A percentile compares a stretch with the other conserved stretches of the same genome.
These are phyloP conservation scores for Dysphania ambrosioides DNA, from an alignment of 148 eudicot species.

Conservation along the genomic window DNA sequence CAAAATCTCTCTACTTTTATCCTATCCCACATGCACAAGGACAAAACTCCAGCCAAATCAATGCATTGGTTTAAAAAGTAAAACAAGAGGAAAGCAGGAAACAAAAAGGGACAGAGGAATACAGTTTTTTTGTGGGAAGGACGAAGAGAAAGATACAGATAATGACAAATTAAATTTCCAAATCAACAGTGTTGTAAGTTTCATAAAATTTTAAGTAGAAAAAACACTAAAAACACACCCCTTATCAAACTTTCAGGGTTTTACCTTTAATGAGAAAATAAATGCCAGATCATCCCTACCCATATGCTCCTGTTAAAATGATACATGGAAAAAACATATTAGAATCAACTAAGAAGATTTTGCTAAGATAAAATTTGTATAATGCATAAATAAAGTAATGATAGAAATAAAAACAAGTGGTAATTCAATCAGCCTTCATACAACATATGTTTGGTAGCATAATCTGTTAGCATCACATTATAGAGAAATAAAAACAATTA, in stretches of 20 bases:
- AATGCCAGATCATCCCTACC: slow-evolving; percentile 80
- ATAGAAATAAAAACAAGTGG: not conserved
- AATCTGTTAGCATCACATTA: too few species aligned
- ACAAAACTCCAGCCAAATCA: too few species aligned
- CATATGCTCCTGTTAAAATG: slow-evolving; percentile 63
- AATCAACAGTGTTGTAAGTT: not conserved
- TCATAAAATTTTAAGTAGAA: not conserved
- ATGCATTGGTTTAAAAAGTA: too few species aligned
- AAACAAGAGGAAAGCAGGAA: too few species aligned
- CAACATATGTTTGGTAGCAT: too few species aligned
- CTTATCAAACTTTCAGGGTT: not conserved
- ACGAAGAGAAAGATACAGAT: too few species aligned
- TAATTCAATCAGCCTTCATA: not conserved
- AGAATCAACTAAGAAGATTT: slow-evolving; percentile 6
- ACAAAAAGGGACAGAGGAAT: too few species aligned
- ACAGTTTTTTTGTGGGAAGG: not conserved
- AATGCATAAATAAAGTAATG: not conserved
- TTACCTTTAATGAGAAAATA: slow-evolving; percentile 80
- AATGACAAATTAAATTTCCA: not conserved
- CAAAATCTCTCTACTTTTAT: too few species aligned
- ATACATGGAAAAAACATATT: not conserved
- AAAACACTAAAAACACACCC: not conserved
- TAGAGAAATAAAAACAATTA: too few species aligned
- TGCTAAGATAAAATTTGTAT: not conserved
- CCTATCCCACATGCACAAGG: too few species aligned